Base-by-base conservation (phyloP, 768 basidiomycete species). In the Megacollybia marginata region DNA sequence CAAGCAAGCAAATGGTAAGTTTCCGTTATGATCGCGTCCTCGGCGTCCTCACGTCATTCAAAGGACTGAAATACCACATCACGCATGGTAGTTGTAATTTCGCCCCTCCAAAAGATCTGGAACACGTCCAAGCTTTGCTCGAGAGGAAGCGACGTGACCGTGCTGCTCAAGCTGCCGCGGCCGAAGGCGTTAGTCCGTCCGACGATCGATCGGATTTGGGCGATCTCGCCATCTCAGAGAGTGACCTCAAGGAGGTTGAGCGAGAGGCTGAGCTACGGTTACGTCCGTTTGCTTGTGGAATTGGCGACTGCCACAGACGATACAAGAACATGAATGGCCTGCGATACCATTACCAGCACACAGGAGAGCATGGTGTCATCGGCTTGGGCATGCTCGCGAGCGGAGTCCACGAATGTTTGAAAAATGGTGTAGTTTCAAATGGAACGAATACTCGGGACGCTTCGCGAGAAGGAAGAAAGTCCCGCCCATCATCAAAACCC, bases 291-390 rank as follows among this genome's bases (percentile, higher is more conserved):
- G 88, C 89, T 0, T 97, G 93, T 57, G 85, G 89, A 6, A 87
- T 94, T 5, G 88, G 88, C 16, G 87, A 89, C 55, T 90, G 88
- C 58, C 75, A 79, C 63, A 78, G 94, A 61, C 67, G 94, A 61
- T 98, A 97, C 72, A 93, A 97, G 78, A 97, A 99, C 63, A 95
- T 97, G 93, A 97, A 97, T 65, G 95, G 95, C 0, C 70, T 97
- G 54, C 69, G 89, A 59, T 98, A 98, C 55, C 95, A 98, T 67
- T 98, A 97, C 63, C 88, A 93, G 65, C 95, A 98, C 67, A 88
- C 88, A 18, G 95, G 94, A 10, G 92, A 93, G 40, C 96, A 98
- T 65, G 95, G 95, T 4, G 85, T 88, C 6, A 75, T 91, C 38
- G 96, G 96, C 5, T 73, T 97, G 0, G 80, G 83, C 42, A 69